phyloP scores from a whole-genome alignment of 441 rosid genomes.

The Adansonia grandidieri region DNA sequence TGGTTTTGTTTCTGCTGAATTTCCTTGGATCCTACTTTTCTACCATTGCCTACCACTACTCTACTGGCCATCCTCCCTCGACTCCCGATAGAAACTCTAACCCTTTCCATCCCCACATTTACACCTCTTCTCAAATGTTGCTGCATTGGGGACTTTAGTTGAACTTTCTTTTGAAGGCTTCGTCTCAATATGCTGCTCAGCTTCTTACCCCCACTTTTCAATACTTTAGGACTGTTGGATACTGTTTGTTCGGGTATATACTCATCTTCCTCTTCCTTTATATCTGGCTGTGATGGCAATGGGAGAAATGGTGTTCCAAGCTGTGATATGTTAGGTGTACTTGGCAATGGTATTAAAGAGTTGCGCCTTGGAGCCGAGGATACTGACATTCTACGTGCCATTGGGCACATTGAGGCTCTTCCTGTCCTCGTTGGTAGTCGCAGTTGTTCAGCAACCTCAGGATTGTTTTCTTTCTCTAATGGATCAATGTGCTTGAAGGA shows the following conservation, averaged over 20 bases:
- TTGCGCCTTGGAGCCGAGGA: slow-evolving; percentile 72
- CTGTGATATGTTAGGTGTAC: slow-evolving; percentile 36
- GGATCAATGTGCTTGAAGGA: slow-evolving; percentile 47
- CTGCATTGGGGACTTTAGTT: slow-evolving; percentile 61
- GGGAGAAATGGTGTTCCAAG: slow-evolving; percentile 38
- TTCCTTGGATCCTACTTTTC: slow-evolving; percentile 55
- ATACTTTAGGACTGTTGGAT: slow-evolving; percentile 62
- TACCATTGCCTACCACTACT: slow-evolving; percentile 58
- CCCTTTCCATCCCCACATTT: slow-evolving; percentile 85
- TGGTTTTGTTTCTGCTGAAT: slow-evolving; percentile 53
- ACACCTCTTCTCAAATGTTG: slow-evolving; percentile 75
- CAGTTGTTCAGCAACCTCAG: slow-evolving; percentile 57
- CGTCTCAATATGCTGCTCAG: slow-evolving; percentile 63
- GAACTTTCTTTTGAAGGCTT: slow-evolving; percentile 77
- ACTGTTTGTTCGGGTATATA: slow-evolving; percentile 52
- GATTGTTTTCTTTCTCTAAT: slow-evolving; percentile 87
- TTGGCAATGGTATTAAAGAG: slow-evolving; percentile 74
- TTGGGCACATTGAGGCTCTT: slow-evolving; percentile 72
- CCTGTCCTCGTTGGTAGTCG: slow-evolving; percentile 69
- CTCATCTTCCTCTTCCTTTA: slow-evolving; percentile 43
- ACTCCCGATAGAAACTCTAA: slow-evolving; percentile 85
- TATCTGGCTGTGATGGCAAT: slow-evolving; percentile 36
- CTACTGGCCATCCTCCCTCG: slow-evolving; percentile 73
- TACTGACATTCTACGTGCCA: slow-evolving; percentile 42
- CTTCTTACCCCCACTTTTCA: slow-evolving; percentile 55